A percentile compares a stretch with the other conserved stretches of the same genome.
Conservation (phyloP, 2,329 filamentous ascomycete species). For the Nannizzia gypsea region DNA sequence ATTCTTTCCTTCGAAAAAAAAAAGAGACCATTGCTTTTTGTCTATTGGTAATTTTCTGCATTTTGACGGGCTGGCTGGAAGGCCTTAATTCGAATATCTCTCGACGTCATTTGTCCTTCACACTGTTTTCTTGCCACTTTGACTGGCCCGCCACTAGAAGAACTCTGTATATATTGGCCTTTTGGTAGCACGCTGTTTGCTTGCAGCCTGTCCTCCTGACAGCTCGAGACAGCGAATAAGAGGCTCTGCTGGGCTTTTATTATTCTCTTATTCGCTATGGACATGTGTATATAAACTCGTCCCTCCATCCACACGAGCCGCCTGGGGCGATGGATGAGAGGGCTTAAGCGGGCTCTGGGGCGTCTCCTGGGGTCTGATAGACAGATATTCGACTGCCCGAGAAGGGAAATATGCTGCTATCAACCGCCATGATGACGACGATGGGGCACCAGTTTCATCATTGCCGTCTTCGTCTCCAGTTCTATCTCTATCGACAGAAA, state of each 20-base stretch:
- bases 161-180: not conserved
- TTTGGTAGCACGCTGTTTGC: not conserved
- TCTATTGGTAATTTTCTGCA: no score
- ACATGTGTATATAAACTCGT: not conserved
- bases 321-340: not conserved
- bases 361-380: not conserved
- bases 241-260: not conserved
- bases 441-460: not conserved
- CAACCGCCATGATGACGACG: not conserved
- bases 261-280: not conserved
- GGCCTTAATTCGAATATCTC: not conserved
- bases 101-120: slow-evolving; percentile 7
- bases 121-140: not conserved
- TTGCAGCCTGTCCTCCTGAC: not conserved
- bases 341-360: not conserved
- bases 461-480: not conserved
- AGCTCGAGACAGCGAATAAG: not conserved
- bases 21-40: not conserved
- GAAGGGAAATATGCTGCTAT: not conserved
- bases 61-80: not conserved
- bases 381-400: no score
- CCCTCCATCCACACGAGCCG: not conserved
- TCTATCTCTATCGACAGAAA: not conserved
- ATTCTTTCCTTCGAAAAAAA: not conserved
- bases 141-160: not conserved